phyloP scores from a whole-genome alignment of 371 early-diverging fungal genomes.

The Gilbertella persicaria region DNA sequence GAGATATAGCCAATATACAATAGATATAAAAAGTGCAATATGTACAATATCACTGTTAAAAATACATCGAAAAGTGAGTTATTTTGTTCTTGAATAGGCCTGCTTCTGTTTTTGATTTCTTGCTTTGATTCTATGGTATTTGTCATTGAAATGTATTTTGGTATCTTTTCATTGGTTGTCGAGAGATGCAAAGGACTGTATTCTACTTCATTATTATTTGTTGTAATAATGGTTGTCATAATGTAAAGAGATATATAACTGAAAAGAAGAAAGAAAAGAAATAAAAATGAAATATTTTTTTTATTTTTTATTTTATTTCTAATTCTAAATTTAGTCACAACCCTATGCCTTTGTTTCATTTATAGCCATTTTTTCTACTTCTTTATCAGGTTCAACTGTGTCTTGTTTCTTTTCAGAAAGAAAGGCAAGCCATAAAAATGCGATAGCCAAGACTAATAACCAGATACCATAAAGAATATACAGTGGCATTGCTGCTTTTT shows the following conservation, averaged over 20 bases:
- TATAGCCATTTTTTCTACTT: neutral
- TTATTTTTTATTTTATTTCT: neutral
- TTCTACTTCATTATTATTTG: neutral
- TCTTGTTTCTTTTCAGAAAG: constrained; percentile 11
- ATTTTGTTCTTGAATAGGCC: neutral
- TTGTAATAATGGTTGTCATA: constrained; percentile 12
- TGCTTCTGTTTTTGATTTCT: constrained; percentile 12
- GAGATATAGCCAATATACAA: constrained; percentile 17
- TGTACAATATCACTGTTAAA: constrained; percentile 15
- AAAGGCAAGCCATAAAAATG: constrained; percentile 22
- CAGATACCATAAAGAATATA: constrained; percentile 30
- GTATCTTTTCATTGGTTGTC: neutral
- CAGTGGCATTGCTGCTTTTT: constrained; percentile 5
- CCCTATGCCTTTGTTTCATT: neutral
- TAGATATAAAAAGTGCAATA: constrained; percentile 31
- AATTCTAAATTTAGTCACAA: constrained; percentile 4
- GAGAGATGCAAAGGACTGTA: neutral
- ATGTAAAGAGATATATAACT: neutral
- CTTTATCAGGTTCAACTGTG: neutral
- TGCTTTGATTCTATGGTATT: constrained; percentile 7
- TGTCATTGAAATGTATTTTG: constrained; percentile 3
- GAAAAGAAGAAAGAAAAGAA: neutral
- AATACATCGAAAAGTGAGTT: constrained; percentile 6
- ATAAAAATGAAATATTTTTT: neutral
- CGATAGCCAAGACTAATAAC: constrained; percentile 7